phyloP scores from a whole-genome alignment of 1,139 yeast species.

The Blastobotrys petasosporus region DNA sequence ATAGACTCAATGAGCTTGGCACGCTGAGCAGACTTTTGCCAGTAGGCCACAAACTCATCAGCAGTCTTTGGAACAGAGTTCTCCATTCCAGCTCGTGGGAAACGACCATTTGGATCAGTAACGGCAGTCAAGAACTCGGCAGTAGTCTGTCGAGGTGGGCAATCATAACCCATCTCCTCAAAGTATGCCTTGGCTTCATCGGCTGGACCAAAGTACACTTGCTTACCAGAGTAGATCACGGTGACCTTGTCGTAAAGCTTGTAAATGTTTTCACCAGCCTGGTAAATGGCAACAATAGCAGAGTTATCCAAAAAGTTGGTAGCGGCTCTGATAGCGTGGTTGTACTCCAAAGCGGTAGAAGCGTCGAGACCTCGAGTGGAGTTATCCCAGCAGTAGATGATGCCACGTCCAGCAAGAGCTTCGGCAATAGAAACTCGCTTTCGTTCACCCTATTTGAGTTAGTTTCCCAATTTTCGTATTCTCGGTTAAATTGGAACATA shows the following conservation, averaged over 20 bases:
- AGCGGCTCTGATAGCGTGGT: slow-evolving; percentile 56
- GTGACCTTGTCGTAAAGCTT: slow-evolving; percentile 59
- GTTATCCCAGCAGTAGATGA: slow-evolving; percentile 65
- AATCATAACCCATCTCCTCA: slow-evolving; percentile 53
- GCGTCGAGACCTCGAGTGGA: slow-evolving; percentile 79
- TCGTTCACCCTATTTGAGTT: slow-evolving; percentile 42
- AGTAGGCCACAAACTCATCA: slow-evolving; percentile 47
- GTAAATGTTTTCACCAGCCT: slow-evolving; percentile 63
- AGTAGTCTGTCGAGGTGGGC: slow-evolving; percentile 59
- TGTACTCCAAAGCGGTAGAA: slow-evolving; percentile 64
- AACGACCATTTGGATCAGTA: slow-evolving; percentile 51
- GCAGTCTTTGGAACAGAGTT: slow-evolving; percentile 48
- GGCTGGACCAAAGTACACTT: slow-evolving; percentile 55
- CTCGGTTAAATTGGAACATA: no score
- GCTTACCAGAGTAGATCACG: slow-evolving; percentile 53
- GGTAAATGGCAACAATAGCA: slow-evolving; percentile 54
- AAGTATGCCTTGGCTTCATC: slow-evolving; percentile 48
- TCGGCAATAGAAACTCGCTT: slow-evolving; percentile 61
- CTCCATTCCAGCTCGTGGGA: slow-evolving; percentile 37
- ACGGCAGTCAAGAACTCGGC: slow-evolving; percentile 66
- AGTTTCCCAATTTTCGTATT: no score
- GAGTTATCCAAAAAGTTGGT: slow-evolving; percentile 52
- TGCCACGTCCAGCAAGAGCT: slow-evolving; percentile 52
- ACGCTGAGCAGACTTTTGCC: slow-evolving; percentile 49
- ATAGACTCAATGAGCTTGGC: slow-evolving; percentile 22